These are phyloP conservation scores for Stephanodiscus triporus DNA, from an alignment of 108 stramenopile species.

Conservation along the genomic window DNA sequence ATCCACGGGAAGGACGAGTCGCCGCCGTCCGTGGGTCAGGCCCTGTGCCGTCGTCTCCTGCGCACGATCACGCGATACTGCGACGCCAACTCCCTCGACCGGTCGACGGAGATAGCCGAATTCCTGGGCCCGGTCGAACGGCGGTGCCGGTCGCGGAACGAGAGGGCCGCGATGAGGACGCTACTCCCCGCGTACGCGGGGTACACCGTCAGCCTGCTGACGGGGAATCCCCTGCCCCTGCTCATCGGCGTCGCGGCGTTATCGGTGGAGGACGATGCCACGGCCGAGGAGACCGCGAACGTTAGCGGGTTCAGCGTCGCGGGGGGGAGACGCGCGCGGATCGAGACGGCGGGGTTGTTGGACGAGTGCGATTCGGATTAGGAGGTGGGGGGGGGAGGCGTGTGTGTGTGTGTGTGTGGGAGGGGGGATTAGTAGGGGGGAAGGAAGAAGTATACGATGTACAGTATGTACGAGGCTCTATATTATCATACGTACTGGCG, in stretches of 20 bases:
- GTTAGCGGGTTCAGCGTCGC: slow-evolving; percentile 31
- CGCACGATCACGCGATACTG: slow-evolving; percentile 54
- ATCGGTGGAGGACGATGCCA: slow-evolving; percentile 25
- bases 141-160: slow-evolving; percentile 35
- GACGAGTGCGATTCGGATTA: slow-evolving; percentile 50
- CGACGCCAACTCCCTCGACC: slow-evolving; percentile 48
- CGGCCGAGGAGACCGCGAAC: slow-evolving; percentile 42
- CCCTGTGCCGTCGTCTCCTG: slow-evolving; percentile 52
- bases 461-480: too few relatives aligned
- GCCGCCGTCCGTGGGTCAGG: slow-evolving; percentile 28
- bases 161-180: slow-evolving; percentile 38
- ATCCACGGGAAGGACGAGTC: neutral
- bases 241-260: slow-evolving; percentile 45
- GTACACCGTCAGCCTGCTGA: slow-evolving; percentile 43
- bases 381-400: neutral
- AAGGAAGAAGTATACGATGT: too few relatives aligned
- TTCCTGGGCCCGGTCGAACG: slow-evolving; percentile 49
- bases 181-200: slow-evolving; percentile 46
- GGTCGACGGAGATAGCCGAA: slow-evolving; percentile 53
- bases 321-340: slow-evolving; percentile 34
- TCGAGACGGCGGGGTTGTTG: slow-evolving; percentile 44
- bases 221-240: slow-evolving; percentile 54
- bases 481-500: too few relatives aligned
- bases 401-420: too few relatives aligned
- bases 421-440: neutral